Percentiles rank a stretch among this genome's conserved stretches.
These are phyloP conservation scores for Tranzscheliella williamsii DNA, from an alignment of 1,284 basidiomycete species.

Conservation along the genomic window DNA sequence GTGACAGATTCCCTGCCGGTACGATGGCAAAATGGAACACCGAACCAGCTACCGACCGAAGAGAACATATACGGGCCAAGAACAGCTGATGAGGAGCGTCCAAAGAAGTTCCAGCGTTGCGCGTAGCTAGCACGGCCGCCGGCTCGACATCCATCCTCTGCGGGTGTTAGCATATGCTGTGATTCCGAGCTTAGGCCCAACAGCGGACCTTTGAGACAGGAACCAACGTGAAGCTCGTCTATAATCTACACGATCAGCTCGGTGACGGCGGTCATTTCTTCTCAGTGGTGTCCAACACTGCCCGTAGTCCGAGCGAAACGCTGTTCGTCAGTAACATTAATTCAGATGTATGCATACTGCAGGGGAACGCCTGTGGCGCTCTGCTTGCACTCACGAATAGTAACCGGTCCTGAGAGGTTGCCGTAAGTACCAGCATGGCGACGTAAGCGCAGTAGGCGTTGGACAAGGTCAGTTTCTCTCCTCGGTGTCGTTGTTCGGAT, in stretches of 20 bases:
- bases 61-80: no score
- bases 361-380: not conserved
- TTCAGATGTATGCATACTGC: not conserved
- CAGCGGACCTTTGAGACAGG: not conserved
- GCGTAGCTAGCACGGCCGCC: not conserved
- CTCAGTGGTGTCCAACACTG: conserved; percentile 48
- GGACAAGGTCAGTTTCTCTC: no score
- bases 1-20: no score
- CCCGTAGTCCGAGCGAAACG: not conserved
- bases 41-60: no score
- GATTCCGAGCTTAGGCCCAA: no score
- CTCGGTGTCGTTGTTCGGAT: no score
- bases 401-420: conserved; percentile 26
- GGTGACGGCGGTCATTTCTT: conserved; percentile 28
- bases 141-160: not conserved
- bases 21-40: no score
- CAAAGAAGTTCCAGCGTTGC: no score
- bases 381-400: conserved; percentile 25
- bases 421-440: not conserved
- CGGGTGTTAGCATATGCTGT: no score
- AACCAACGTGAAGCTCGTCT: not conserved
- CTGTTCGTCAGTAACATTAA: not conserved
- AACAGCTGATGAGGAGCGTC: no score
- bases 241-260: not conserved
- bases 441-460: not conserved